A percentile compares a stretch with the other conserved stretches of the same genome.
Evolutionary conservation across 768 basidiomycete genomes (phyloP).

Genomic region (Leccinum rimulosum): DNA sequence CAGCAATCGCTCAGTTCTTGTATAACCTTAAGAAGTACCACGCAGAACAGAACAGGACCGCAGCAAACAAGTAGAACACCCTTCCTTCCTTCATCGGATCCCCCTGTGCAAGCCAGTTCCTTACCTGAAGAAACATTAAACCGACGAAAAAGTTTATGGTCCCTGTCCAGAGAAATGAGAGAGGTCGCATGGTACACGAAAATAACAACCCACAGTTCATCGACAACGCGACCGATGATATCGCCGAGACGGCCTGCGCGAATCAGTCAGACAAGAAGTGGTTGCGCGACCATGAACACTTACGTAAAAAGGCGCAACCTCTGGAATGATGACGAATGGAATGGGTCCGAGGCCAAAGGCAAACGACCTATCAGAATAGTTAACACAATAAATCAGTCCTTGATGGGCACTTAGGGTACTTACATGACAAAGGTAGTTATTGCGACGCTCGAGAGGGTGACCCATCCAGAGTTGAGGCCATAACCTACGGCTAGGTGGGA

Average conservation of each 20-base stretch:
- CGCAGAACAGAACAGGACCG: slow-evolving; percentile 39
- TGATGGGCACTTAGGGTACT: slow-evolving; percentile 24
- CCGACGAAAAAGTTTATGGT: slow-evolving; percentile 82
- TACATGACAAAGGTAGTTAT: slow-evolving; percentile 82
- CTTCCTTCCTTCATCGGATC: slow-evolving; percentile 68
- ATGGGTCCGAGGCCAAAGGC: slow-evolving; percentile 89
- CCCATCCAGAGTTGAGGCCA: slow-evolving; percentile 61
- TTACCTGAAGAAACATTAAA: slow-evolving; percentile 79
- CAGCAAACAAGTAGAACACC: slow-evolving; percentile 85
- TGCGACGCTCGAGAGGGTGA: slow-evolving; percentile 64
- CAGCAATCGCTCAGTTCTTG: slow-evolving; percentile 13
- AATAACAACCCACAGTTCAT: slow-evolving; percentile 54
- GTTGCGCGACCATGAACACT: slow-evolving; percentile 27
- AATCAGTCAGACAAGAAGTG: neutral
- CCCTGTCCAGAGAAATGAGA: slow-evolving; percentile 48
- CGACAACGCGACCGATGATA: slow-evolving; percentile 74
- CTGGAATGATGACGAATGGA: slow-evolving; percentile 90
- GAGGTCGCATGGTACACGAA: neutral
- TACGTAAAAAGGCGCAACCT: slow-evolving; percentile 80
- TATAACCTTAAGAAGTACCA: slow-evolving; percentile 27
- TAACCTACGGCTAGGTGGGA: slow-evolving; percentile 69
- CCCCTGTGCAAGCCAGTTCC: slow-evolving; percentile 67
- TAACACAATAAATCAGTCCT: slow-evolving; percentile 1
- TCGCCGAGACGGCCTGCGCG: slow-evolving; percentile 69
- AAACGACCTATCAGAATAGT: slow-evolving; percentile 58